phyloP scores from a whole-genome alignment of 2,329 filamentous ascomycete species.

The Aspergillus tamarii region DNA sequence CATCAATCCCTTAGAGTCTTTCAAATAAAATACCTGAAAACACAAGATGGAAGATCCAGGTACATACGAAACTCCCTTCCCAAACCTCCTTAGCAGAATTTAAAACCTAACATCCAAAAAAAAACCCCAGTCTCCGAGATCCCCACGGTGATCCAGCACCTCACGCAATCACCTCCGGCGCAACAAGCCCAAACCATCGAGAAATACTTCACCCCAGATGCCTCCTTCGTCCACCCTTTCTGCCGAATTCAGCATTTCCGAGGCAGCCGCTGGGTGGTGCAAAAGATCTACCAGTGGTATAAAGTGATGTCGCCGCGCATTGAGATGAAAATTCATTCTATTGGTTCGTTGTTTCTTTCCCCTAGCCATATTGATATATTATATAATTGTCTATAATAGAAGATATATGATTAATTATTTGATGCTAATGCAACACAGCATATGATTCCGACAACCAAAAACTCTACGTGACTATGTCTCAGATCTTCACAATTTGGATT shows the following conservation, averaged over 20 bases:
- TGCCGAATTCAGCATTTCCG: conserved; percentile 65
- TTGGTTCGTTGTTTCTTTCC: conserved; percentile 47
- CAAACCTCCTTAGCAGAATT: too few relatives aligned
- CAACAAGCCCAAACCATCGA: conserved; percentile 68
- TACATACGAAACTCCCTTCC: neutral
- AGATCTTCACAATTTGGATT: conserved; percentile 77
- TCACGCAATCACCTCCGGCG: conserved; percentile 68
- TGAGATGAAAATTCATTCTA: conserved; percentile 65
- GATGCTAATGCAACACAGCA: conserved; percentile 47
- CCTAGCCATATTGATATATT: neutral
- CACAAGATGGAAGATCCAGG: neutral
- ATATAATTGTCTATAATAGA: neutral
- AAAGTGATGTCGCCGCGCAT: conserved; percentile 79
- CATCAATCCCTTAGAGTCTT: neutral
- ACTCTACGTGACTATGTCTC: conserved; percentile 75
- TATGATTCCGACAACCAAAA: conserved; percentile 67
- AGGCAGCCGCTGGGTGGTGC: conserved; percentile 69
- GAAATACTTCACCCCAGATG: conserved; percentile 72
- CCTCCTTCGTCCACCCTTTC: conserved; percentile 77
- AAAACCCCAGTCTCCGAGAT: conserved; percentile 56
- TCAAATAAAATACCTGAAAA: too few relatives aligned
- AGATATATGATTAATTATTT: too few relatives aligned
- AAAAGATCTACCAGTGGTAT: conserved; percentile 79
- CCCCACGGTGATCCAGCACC: conserved; percentile 64
- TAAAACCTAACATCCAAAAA: neutral